Conservation (phyloP, 208 protist species). For the Jaenimonas drosophilae region DNA sequence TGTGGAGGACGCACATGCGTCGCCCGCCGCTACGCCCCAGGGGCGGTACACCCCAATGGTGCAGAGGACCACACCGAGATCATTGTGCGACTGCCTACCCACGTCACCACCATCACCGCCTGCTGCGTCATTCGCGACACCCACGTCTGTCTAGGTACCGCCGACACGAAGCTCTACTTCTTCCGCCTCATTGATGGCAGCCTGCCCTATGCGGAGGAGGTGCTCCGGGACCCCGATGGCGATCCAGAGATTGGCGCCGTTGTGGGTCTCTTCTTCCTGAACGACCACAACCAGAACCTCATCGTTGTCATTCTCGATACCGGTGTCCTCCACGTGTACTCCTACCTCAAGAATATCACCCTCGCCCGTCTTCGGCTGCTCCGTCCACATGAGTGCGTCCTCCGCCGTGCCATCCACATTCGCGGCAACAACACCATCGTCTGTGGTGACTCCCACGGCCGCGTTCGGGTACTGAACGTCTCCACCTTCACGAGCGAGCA, state of each 20-base stretch:
- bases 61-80: slow-evolving; percentile 48
- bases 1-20: slow-evolving; percentile 49
- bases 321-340: slow-evolving; percentile 61
- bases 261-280: slow-evolving; percentile 53
- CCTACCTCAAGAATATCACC: slow-evolving; percentile 34
- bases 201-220: slow-evolving; percentile 37
- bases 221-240: slow-evolving; percentile 11
- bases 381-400: slow-evolving; percentile 24
- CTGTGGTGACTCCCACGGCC: slow-evolving; percentile 33
- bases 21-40: slow-evolving; percentile 30
- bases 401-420: slow-evolving; percentile 25
- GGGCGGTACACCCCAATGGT: slow-evolving; percentile 37
- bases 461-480: slow-evolving; percentile 36
- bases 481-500: slow-evolving; percentile 11
- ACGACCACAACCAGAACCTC: slow-evolving; percentile 63
- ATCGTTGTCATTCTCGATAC: slow-evolving; percentile 58
- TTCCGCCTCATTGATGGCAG: slow-evolving; percentile 59
- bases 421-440: slow-evolving; percentile 12
- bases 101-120: slow-evolving; percentile 52
- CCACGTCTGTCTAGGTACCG: slow-evolving; percentile 69
- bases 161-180: slow-evolving; percentile 61
- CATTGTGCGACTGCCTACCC: slow-evolving; percentile 35
- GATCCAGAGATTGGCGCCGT: slow-evolving; percentile 49
- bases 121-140: slow-evolving; percentile 76
- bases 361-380: slow-evolving; percentile 28